phyloP scores from a whole-genome alignment of 352 stramenopile species.

The Globisporangium spiculum region DNA sequence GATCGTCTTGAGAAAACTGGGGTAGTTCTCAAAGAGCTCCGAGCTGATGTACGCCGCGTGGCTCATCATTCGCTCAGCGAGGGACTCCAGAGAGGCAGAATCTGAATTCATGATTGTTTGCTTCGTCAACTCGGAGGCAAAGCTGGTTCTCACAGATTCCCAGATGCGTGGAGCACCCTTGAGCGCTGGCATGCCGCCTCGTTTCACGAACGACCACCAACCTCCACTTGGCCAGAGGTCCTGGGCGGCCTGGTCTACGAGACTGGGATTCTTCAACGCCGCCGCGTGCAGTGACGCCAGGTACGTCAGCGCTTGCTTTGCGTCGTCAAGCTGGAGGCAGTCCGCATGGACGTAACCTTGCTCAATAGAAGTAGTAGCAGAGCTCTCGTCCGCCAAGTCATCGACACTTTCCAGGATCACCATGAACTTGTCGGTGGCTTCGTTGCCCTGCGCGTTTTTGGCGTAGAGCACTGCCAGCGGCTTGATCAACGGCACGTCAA shows the following conservation, averaged over 20 bases:
- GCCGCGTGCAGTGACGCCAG: slow-evolving; percentile 49
- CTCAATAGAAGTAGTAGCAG: background rate
- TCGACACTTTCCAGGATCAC: slow-evolving; percentile 50
- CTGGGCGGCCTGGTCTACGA: slow-evolving; percentile 27
- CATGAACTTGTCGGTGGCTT: slow-evolving; percentile 43
- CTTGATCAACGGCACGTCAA: slow-evolving; percentile 38
- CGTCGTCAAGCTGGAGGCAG: slow-evolving; percentile 32
- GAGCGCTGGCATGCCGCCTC: slow-evolving; percentile 38
- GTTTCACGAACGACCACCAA: slow-evolving; percentile 67
- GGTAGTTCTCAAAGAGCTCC: slow-evolving; percentile 29
- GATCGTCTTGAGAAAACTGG: slow-evolving; percentile 32
- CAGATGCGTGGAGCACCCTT: slow-evolving; percentile 37
- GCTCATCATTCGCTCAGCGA: slow-evolving; percentile 46
- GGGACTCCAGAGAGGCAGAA: slow-evolving; percentile 12
- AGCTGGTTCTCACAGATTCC: slow-evolving; percentile 33
- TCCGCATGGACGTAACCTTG: slow-evolving; percentile 33
- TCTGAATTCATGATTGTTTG: background rate
- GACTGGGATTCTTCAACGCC: slow-evolving; percentile 18
- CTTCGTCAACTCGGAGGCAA: slow-evolving; percentile 20
- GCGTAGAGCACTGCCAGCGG: slow-evolving; percentile 48
- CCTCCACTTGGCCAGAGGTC: slow-evolving; percentile 40
- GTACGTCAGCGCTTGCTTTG: slow-evolving; percentile 40
- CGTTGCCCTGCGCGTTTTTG: slow-evolving; percentile 18
- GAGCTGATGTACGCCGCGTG: slow-evolving; percentile 49
- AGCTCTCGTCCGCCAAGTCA: background rate